Evolutionary conservation across 768 basidiomycete species (phyloP).

Genomic region (Coprinopsis sp.): DNA sequence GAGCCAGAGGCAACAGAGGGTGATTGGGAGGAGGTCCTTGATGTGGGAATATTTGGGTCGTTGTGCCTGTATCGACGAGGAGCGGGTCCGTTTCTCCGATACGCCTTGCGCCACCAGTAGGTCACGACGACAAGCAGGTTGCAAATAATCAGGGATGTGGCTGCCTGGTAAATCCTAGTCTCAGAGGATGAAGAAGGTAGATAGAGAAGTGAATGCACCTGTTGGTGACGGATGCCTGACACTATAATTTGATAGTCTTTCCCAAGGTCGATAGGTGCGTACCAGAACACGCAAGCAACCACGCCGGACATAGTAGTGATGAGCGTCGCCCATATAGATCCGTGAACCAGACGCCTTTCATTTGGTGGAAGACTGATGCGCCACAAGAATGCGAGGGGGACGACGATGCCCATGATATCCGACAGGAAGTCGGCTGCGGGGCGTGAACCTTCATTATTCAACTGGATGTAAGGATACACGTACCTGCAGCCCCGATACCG

Average conservation of each 20-base stretch:
- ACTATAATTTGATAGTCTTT: constrained; percentile 8
- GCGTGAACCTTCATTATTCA: not conserved
- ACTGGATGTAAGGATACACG: not conserved
- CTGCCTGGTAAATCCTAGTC: not conserved
- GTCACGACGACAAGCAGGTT: constrained; percentile 4
- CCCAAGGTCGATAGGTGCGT: constrained; percentile 6
- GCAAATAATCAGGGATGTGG: constrained; percentile 7
- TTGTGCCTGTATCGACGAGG: too few relatives aligned
- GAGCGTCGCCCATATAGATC: constrained; percentile 22
- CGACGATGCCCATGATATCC: constrained; percentile 20
- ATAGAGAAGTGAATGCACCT: constrained; percentile 12
- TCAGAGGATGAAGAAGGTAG: not conserved
- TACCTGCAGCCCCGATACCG: not conserved
- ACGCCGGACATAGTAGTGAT: constrained; percentile 18
- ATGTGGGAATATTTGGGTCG: not conserved
- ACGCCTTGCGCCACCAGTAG: constrained; percentile 3
- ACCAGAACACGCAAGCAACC: constrained; percentile 17
- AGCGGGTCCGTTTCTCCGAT: too few relatives aligned
- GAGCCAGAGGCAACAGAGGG: too few relatives aligned
- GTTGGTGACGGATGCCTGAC: constrained; percentile 13
- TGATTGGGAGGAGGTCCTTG: too few relatives aligned
- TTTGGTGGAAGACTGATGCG: constrained; percentile 15
- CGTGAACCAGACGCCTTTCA: constrained; percentile 20
- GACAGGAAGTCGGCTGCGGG: constrained; percentile 19
- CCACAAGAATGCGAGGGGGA: constrained; percentile 24